Evolutionary conservation across 2,329 filamentous ascomycete genomes (phyloP).

Genomic region (Microcera coccophila): DNA sequence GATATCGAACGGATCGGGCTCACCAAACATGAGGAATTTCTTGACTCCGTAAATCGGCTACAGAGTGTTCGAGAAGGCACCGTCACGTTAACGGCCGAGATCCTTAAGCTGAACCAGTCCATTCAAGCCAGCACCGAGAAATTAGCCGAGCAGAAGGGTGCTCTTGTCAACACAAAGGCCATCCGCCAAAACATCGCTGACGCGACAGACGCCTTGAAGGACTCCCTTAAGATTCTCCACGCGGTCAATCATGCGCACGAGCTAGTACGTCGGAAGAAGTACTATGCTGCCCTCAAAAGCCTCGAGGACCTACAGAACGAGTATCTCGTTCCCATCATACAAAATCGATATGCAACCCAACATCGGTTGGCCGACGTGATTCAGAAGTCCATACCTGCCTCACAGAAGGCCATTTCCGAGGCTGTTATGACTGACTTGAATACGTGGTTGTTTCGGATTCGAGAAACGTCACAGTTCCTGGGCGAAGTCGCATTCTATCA

Average conservation of each 20-base stretch:
- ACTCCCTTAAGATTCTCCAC: slow-evolving; percentile 86
- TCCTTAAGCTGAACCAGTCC: slow-evolving; percentile 86
- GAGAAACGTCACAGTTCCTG: slow-evolving; percentile 92
- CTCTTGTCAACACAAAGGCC: slow-evolving; percentile 84
- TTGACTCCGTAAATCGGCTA: slow-evolving; percentile 89
- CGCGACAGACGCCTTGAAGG: slow-evolving; percentile 79
- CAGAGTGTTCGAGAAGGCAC: slow-evolving; percentile 88
- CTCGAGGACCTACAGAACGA: slow-evolving; percentile 96
- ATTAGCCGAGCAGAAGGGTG: slow-evolving; percentile 89
- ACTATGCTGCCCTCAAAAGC: slow-evolving; percentile 90
- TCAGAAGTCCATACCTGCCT: slow-evolving; percentile 89
- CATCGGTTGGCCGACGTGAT: slow-evolving; percentile 95
- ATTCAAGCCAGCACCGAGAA: slow-evolving; percentile 95
- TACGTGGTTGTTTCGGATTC: slow-evolving; percentile 91
- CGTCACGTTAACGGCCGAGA: slow-evolving; percentile 82
- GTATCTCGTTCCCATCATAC: slow-evolving; percentile 68
- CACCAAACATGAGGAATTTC: slow-evolving; percentile 94
- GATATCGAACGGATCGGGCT: slow-evolving; percentile 95
- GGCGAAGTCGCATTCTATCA: slow-evolving; percentile 97
- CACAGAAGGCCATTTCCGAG: slow-evolving; percentile 88
- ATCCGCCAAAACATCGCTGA: slow-evolving; percentile 96
- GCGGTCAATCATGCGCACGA: slow-evolving; percentile 95
- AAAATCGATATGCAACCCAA: slow-evolving; percentile 84
- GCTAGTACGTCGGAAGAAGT: slow-evolving; percentile 84
- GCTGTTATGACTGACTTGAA: slow-evolving; percentile 96